Percentiles rank a stretch among this genome's conserved stretches.
Conservation (phyloP, 2,329 filamentous ascomycete species). For the Epichloe hybrida region DNA sequence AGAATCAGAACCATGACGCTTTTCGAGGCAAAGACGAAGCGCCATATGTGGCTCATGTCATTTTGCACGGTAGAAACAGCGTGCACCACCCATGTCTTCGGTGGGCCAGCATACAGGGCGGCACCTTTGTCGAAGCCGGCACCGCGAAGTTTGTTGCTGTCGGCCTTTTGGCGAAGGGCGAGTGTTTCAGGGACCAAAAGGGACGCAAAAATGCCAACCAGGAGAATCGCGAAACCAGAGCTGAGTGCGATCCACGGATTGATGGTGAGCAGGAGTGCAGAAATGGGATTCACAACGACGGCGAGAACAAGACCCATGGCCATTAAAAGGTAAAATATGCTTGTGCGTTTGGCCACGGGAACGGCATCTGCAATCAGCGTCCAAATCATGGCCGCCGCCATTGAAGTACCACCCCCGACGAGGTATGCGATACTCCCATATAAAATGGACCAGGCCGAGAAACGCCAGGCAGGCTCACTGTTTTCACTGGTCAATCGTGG, state of each 20-base stretch:
- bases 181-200: constrained; percentile 31
- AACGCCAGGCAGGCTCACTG: no score
- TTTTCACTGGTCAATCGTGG: no score
- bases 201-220: constrained; percentile 16
- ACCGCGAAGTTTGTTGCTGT: constrained; percentile 10
- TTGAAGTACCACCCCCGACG: constrained; percentile 27
- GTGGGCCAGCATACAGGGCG: neutral
- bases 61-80: constrained; percentile 15
- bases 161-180: constrained; percentile 17
- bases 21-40: constrained; percentile 27
- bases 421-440: constrained; percentile 21
- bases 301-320: constrained; percentile 25
- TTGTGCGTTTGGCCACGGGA: constrained; percentile 23
- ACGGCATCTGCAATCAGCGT: constrained; percentile 32
- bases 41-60: constrained; percentile 23
- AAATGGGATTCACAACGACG: constrained; percentile 25
- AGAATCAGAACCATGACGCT: constrained; percentile 24
- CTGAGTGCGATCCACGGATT: constrained; percentile 28
- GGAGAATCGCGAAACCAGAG: constrained; percentile 18
- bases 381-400: constrained; percentile 29
- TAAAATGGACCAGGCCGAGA: constrained; percentile 28
- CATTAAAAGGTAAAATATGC: constrained; percentile 26
- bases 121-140: constrained; percentile 2
- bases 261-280: constrained; percentile 25
- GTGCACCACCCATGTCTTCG: constrained; percentile 7